Percentiles rank a stretch among this genome's conserved stretches.
phyloP scores from a whole-genome alignment of 176 grass and related monocot genomes.

The Tuctoria greenei region DNA sequence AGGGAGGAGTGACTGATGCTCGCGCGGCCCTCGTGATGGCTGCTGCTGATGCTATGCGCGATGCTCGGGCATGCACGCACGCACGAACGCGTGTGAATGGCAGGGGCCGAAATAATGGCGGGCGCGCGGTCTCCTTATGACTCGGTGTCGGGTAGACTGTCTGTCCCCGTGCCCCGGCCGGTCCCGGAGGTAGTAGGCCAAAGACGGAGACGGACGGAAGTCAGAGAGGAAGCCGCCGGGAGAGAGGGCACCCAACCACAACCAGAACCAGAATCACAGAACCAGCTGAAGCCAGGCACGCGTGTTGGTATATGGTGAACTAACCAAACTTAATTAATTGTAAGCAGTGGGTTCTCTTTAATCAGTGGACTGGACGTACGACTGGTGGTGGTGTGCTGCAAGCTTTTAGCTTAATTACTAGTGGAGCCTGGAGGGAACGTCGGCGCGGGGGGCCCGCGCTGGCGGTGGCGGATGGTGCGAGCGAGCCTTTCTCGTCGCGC shows the following conservation, averaged over 20 bases:
- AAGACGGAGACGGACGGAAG: not conserved
- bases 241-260: not conserved
- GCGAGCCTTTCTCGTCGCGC: too few species aligned
- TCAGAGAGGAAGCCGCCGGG: not conserved
- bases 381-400: not conserved
- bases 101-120: conserved; percentile 27
- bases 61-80: not conserved
- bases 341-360: not conserved
- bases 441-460: not conserved
- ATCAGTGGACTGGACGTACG: not conserved
- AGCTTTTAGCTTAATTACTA: not conserved
- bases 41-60: too few species aligned
- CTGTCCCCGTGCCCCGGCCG: too few species aligned
- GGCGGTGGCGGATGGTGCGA: not conserved
- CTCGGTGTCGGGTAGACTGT: not conserved
- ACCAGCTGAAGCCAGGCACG: conserved; percentile 16
- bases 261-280: too few species aligned
- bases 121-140: not conserved
- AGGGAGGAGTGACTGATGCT: not conserved
- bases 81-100: conserved; percentile 29
- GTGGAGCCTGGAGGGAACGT: conserved; percentile 43
- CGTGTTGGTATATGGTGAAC: conserved; percentile 18
- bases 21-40: not conserved
- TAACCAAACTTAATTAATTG: not conserved
- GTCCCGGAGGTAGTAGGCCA: too few species aligned